Base-by-base conservation (phyloP, 2,329 filamentous ascomycete genomes). In the Phialophora expanda region DNA sequence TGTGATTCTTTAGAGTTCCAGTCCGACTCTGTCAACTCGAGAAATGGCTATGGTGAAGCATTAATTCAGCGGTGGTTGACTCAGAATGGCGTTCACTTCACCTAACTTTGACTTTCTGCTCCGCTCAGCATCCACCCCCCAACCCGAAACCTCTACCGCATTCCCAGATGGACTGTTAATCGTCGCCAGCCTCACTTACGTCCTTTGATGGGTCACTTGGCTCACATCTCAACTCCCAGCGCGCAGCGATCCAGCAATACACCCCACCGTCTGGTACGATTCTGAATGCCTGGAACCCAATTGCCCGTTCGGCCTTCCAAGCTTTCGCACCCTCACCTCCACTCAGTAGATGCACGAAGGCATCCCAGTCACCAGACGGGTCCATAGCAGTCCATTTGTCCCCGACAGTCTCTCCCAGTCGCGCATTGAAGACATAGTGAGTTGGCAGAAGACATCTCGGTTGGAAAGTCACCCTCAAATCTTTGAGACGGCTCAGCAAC, bases 201-300 rank as follows among this genome's bases (percentile, higher is more conserved):
- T 44, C 17, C 38, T 44, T n/a, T 20, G 38, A 44, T 44, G 38
- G 38, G 20, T 51, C 20, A 26, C 9, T 51, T 26, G 9, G 4
- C 22, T 8, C 5, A 51, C 48, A 51, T 4, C 11, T 28, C 48
- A 51, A 17, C 14, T 51, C 20, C 48, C 48, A 51, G 20, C 48
- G 48, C 9, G 48, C 14, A 3, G 48, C 48, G 22, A 51, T 51
- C 48, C 48, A 51, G 48, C 22, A 51, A 20, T 51, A 51, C 48
- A 51, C 48, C 5, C 48, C 48, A 24, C 48, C 48, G 2, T 26
- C 48, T 11, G 20, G 20, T 11, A 26, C 22, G 24, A 22, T 12
- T 26, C 8, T n/a, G 48, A 24, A 51, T 24, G 9, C 48, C 48
- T 22, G 14, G 48, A 51, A 51, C 20, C 20, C 48, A 28, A 51